Percentiles rank a stretch among this genome's conserved stretches.
phyloP scores from a whole-genome alignment of 129 eudicot genomes.

The Glebionis coronaria region DNA sequence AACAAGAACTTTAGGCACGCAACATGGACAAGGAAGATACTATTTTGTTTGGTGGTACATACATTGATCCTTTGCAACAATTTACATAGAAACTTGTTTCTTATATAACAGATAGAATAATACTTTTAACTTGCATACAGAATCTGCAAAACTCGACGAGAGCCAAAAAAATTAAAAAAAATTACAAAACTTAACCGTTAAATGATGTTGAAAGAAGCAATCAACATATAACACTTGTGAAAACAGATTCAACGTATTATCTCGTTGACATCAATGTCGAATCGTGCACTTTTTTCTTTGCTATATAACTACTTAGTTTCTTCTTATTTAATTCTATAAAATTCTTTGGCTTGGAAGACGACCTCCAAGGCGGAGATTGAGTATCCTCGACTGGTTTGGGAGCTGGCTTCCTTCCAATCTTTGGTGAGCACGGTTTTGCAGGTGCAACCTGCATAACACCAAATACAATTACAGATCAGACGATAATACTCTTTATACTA shows the following conservation, averaged over 20 bases:
- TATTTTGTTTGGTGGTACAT: conserved; percentile 29
- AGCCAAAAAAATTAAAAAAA: neutral
- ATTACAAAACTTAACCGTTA: conserved; percentile 24
- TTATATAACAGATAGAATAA: conserved; percentile 19
- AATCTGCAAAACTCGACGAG: conserved; percentile 11
- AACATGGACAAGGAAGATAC: conserved; percentile 21
- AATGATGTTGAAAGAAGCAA: conserved; percentile 31
- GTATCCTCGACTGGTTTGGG: conserved; percentile 23
- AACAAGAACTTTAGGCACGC: conserved; percentile 17
- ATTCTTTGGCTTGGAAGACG: conserved; percentile 48
- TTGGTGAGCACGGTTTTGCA: conserved; percentile 33
- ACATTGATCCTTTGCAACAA: conserved; percentile 30
- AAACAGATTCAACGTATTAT: conserved; percentile 4
- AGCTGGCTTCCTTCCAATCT: conserved; percentile 37
- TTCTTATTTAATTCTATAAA: conserved; percentile 42
- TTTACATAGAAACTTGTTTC: conserved; percentile 28
- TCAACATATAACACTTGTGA: conserved; percentile 20
- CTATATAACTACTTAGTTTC: conserved; percentile 30
- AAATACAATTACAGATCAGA: neutral
- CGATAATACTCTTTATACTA: no score
- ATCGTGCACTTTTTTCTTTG: conserved; percentile 36
- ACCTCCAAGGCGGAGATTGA: conserved; percentile 44
- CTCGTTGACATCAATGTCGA: conserved; percentile 25
- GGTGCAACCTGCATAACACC: conserved; percentile 43
- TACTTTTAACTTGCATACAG: conserved; percentile 24